Conservation (phyloP, 345 rosid genomes). For the Corymbia maculata region DNA sequence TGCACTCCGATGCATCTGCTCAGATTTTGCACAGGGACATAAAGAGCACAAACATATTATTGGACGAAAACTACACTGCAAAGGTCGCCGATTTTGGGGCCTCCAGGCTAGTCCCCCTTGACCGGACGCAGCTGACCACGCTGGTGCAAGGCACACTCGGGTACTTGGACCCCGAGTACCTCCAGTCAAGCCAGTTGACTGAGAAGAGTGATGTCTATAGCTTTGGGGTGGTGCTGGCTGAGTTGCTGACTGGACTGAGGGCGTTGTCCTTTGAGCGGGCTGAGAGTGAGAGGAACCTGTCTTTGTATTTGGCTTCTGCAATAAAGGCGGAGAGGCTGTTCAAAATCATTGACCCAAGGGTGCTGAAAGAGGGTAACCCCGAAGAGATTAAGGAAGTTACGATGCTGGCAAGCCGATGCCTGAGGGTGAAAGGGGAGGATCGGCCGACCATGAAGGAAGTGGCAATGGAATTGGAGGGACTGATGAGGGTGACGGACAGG, state of each 20-base stretch:
- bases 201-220: background rate
- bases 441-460: constrained; percentile 18
- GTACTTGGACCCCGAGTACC: constrained; percentile 39
- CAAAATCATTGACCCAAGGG: constrained; percentile 12
- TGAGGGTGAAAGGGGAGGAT: constrained; percentile 21
- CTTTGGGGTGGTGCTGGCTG: constrained; percentile 8
- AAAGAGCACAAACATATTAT: constrained; percentile 30
- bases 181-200: constrained; percentile 8
- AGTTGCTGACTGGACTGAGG: constrained; percentile 24
- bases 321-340: constrained; percentile 12
- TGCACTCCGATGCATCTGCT: no score
- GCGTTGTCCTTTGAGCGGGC: constrained; percentile 1
- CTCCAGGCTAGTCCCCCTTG: constrained; percentile 28
- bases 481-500: background rate
- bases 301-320: constrained; percentile 10
- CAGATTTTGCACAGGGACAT: constrained; percentile 8
- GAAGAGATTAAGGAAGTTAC: constrained; percentile 12
- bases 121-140: constrained; percentile 29
- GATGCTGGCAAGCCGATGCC: constrained; percentile 10
- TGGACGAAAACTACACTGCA: constrained; percentile 24
- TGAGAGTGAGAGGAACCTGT: constrained; percentile 11
- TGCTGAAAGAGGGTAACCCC: background rate
- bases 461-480: constrained; percentile 6
- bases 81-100: constrained; percentile 46
- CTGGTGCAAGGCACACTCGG: constrained; percentile 39